phyloP scores from a whole-genome alignment of 345 rosid genomes.

The Euclidium syriacum region DNA sequence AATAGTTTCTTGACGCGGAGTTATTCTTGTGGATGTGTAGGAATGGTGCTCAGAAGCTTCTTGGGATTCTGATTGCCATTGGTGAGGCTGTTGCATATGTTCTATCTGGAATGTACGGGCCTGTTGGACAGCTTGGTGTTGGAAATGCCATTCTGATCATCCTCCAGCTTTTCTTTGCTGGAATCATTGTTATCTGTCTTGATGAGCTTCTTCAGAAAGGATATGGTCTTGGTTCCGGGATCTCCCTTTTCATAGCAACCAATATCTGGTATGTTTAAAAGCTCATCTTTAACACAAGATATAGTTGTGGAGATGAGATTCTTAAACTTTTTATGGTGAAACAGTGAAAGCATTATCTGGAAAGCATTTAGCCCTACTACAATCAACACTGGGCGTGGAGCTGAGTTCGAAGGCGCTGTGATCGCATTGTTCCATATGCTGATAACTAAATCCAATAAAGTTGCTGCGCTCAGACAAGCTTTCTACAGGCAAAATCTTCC shows the following conservation, averaged over 20 bases:
- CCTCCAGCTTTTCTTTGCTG: conserved; percentile 43
- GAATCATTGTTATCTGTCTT: conserved; percentile 56
- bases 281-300: background rate
- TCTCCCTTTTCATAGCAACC: conserved; percentile 67
- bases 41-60: conserved; percentile 65
- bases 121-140: conserved; percentile 56
- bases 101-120: conserved; percentile 66
- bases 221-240: conserved; percentile 64
- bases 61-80: conserved; percentile 61
- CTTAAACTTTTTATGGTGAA: background rate
- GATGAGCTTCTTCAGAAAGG: conserved; percentile 68
- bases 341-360: conserved; percentile 71
- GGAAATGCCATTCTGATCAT: conserved; percentile 46
- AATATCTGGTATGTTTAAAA: conserved; percentile 53
- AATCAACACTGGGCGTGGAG: conserved; percentile 66
- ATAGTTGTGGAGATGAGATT: background rate
- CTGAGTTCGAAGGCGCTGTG: conserved; percentile 80
- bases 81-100: conserved; percentile 65
- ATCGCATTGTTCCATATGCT: conserved; percentile 64
- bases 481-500: conserved; percentile 73
- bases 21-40: conserved; percentile 27
- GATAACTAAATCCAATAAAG: conserved; percentile 55
- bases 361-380: conserved; percentile 75
- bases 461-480: conserved; percentile 64
- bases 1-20: too few relatives aligned